Percentiles rank a stretch among this genome's conserved stretches.
Conservation (phyloP, 148 eudicot genomes). For the Vaccinium myrtillus region DNA sequence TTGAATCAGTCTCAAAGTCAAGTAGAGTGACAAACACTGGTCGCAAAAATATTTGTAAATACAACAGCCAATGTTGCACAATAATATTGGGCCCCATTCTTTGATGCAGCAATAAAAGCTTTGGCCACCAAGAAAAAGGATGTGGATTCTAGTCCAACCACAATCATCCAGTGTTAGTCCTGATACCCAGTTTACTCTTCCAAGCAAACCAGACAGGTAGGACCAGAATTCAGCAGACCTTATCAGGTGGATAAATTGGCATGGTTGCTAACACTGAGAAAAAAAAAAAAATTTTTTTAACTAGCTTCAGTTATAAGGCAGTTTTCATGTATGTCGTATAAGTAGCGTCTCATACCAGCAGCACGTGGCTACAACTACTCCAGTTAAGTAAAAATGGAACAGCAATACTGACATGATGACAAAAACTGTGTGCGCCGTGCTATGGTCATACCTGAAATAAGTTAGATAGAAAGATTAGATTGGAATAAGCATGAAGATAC, state of each 20-base stretch:
- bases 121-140: neutral
- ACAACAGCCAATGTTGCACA: neutral
- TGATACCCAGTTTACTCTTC: neutral
- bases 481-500: slow-evolving; percentile 6
- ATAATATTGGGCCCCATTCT: neutral
- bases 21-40: neutral
- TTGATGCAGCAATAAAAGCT: neutral
- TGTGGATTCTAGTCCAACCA: neutral
- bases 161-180: neutral
- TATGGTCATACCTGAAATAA: slow-evolving; percentile 91
- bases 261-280: neutral
- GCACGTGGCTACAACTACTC: slow-evolving; percentile 68
- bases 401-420: slow-evolving; percentile 76
- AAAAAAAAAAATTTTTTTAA: neutral
- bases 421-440: slow-evolving; percentile 76
- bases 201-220: neutral
- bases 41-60: neutral
- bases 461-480: slow-evolving; percentile 6
- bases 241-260: neutral
- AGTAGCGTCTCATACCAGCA: slow-evolving; percentile 59
- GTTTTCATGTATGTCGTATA: neutral
- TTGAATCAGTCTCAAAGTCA: neutral
- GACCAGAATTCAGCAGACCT: neutral
- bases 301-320: neutral
- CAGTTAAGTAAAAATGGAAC: slow-evolving; percentile 66